These are phyloP conservation scores for Saccharomycopsis sp. DNA, from an alignment of 805 yeast species.

Conservation along the genomic window DNA sequence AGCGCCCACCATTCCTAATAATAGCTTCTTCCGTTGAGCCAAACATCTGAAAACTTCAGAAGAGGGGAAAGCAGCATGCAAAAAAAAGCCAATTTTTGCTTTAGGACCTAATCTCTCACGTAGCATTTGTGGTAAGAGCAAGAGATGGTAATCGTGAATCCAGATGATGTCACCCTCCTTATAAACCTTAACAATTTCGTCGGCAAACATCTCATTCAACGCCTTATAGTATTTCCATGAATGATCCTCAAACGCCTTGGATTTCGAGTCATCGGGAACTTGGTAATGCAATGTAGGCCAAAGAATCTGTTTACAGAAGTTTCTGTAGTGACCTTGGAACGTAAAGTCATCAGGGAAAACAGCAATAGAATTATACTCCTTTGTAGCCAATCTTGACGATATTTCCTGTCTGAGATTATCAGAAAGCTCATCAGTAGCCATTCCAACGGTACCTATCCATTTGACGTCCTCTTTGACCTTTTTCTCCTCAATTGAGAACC, in stretches of 20 bases:
- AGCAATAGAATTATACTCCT: conserved; percentile 51
- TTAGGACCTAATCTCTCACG: conserved; percentile 59
- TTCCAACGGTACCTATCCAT: conserved; percentile 92
- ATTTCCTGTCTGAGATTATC: conserved; percentile 48
- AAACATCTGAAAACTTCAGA: conserved; percentile 91
- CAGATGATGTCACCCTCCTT: conserved; percentile 74
- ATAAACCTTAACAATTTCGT: conserved; percentile 60
- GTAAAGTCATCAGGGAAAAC: conserved; percentile 72
- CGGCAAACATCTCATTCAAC: conserved; percentile 76
- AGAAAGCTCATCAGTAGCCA: conserved; percentile 83
- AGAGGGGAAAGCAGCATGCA: conserved; percentile 93
- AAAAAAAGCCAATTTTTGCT: conserved; percentile 85
- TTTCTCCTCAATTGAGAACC: conserved; percentile 43
- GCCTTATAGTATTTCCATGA: conserved; percentile 82
- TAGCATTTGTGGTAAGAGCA: conserved; percentile 81
- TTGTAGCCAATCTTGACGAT: conserved; percentile 33
- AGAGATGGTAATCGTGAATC: conserved; percentile 91
- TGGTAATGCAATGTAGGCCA: conserved; percentile 97
- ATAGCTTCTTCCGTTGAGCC: conserved; percentile 73
- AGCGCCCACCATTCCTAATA: conserved; percentile 84
- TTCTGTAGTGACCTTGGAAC: conserved; percentile 84
- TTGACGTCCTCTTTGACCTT: conserved; percentile 33
- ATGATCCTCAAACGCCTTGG: conserved; percentile 92
- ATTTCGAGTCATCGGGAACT: conserved; percentile 89
- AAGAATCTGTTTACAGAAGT: conserved; percentile 86